Evolutionary conservation across 169 alveolate species (phyloP), one percentile per base, ranked within the genome.

Genomic region (Plasmodium malariae): DNA sequence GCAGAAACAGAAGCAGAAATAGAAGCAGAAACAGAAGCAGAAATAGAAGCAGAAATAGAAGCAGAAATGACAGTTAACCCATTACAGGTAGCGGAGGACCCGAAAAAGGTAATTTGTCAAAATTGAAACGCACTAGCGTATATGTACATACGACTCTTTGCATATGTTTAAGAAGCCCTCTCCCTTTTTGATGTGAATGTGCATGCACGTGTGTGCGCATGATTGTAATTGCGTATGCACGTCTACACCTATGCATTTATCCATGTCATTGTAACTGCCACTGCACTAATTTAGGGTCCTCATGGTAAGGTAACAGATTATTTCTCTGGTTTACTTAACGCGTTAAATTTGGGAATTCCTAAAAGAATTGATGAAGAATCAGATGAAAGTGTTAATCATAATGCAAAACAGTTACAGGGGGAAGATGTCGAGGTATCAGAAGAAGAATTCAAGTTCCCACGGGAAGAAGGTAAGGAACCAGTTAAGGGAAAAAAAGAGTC

Each of bases 241-340:
- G n/a, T n/a, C n/a, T n/a, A n/a, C n/a, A n/a, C n/a, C n/a, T n/a
- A n/a, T n/a, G n/a, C n/a, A n/a, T n/a, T n/a, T n/a, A n/a, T n/a
- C n/a, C n/a, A n/a, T n/a, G n/a, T n/a, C n/a, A n/a, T n/a, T n/a
- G n/a, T n/a, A n/a, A n/a, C n/a, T n/a, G n/a, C n/a, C n/a, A n/a
- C n/a, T n/a, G n/a, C n/a, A n/a, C 14, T 67, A 30, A 43, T 78
- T 12, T 40, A 78, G 89, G 65, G 28, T 6, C 36, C 26, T 57
- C 57, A 45, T 26, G 51, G 55, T 34, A 48, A 28, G 28, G 48
- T 69, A 6, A 26, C 43, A 14, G 63, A 67, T 19, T 78, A 78
- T 11, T 48, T 78, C 24, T 34, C 89, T 11, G 73, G 63, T 54
- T 36, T 78, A 26, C 45, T 78, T 65, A 63, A 45, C 48, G 89